Conservation (phyloP, 129 eudicot species). For the Artemisia argyi region DNA sequence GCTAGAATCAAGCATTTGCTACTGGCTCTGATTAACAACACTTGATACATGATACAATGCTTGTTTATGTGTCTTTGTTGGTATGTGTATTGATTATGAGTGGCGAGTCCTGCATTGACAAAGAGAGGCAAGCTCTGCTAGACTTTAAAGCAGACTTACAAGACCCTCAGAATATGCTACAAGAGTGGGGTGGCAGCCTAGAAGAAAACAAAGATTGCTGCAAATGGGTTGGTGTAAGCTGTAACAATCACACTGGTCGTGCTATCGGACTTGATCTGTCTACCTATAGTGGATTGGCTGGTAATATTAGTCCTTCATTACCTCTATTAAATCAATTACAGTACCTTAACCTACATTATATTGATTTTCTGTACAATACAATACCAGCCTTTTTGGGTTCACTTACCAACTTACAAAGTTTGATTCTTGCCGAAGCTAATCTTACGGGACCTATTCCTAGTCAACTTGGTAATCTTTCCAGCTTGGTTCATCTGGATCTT, state of each 20-base stretch:
- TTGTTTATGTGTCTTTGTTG: not conserved
- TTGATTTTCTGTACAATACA: not conserved
- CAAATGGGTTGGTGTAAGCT: constrained; percentile 35
- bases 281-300: not conserved
- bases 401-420: constrained; percentile 17
- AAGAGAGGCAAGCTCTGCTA: not conserved
- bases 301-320: constrained; percentile 28
- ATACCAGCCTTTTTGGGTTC: constrained; percentile 26
- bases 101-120: too few species aligned
- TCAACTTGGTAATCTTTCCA: constrained; percentile 28
- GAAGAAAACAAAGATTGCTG: constrained; percentile 37
- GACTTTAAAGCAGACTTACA: not conserved
- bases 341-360: constrained; percentile 7
- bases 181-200: constrained; percentile 26
- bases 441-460: constrained; percentile 23
- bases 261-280: constrained; percentile 26
- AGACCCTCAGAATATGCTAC: too few species aligned
- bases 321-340: constrained; percentile 18
- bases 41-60: not conserved
- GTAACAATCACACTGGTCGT: constrained; percentile 31
- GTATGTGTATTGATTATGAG: not conserved
- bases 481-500: constrained; percentile 26
- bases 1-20: too few species aligned
- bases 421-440: not conserved
- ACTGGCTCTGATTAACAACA: not conserved